A percentile compares a stretch with the other conserved stretches of the same genome.
Evolutionary conservation across 257 asterid genomes (phyloP).

Genomic region (Linderniella brevidens): DNA sequence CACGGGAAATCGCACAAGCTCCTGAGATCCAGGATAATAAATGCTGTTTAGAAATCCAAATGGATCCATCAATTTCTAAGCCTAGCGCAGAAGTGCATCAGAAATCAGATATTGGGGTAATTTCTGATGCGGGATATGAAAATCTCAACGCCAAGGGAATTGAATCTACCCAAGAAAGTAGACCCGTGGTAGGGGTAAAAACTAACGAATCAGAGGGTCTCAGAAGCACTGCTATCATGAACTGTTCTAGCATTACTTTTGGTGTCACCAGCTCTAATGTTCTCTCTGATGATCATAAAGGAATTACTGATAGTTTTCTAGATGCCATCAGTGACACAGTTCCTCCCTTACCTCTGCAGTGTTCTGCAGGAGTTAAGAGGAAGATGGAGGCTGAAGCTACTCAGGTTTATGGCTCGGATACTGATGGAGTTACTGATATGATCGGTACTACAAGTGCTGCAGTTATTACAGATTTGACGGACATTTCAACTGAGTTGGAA

Average conservation of each 20-base stretch:
- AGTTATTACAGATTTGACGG: slow-evolving; percentile 11
- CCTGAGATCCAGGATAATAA: slow-evolving; percentile 12
- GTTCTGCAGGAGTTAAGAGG: slow-evolving; percentile 16
- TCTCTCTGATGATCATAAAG: slow-evolving; percentile 15
- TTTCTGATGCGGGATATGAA: slow-evolving; percentile 12
- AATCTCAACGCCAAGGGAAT: slow-evolving; percentile 19
- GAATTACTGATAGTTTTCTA: slow-evolving; percentile 8
- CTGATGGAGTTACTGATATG: slow-evolving; percentile 6
- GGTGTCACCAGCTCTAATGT: slow-evolving; percentile 12
- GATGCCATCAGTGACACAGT: slow-evolving; percentile 10
- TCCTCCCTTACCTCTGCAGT: slow-evolving; percentile 12
- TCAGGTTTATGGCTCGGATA: slow-evolving; percentile 15
- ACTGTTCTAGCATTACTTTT: slow-evolving; percentile 15
- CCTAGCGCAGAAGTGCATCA: slow-evolving; percentile 14
- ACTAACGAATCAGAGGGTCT: slow-evolving; percentile 9
- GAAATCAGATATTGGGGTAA: slow-evolving; percentile 13
- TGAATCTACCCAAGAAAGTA: slow-evolving; percentile 7
- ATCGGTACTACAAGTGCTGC: slow-evolving; percentile 14
- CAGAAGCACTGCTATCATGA: slow-evolving; percentile 13
- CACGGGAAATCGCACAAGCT: slow-evolving; percentile 10
- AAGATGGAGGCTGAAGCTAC: slow-evolving; percentile 25
- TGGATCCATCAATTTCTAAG: slow-evolving; percentile 14
- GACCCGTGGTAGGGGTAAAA: slow-evolving; percentile 13
- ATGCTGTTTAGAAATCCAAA: slow-evolving; percentile 10
- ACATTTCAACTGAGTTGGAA: slow-evolving; percentile 20